Conservation (phyloP, 495 filamentous ascomycete genomes). For the Penicillium cataractarum region DNA sequence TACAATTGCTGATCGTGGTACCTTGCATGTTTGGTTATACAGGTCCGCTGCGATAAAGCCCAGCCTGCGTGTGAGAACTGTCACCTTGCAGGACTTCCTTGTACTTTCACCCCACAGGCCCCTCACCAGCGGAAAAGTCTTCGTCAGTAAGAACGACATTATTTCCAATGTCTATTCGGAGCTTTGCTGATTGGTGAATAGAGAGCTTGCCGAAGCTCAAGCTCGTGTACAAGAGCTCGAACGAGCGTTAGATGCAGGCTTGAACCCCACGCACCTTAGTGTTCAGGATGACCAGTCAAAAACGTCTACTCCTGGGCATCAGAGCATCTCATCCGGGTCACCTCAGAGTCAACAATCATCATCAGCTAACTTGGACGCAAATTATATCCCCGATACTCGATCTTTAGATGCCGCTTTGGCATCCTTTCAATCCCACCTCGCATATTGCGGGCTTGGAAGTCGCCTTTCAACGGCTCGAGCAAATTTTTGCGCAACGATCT, state of each 20-base stretch:
- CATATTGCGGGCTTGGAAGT: constrained; percentile 28
- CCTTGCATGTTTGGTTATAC: not conserved
- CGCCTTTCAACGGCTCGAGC: constrained; percentile 21
- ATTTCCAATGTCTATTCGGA: not conserved
- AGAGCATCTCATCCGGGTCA: not conserved
- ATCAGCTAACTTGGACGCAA: not conserved
- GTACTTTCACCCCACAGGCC: not conserved
- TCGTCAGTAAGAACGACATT: not conserved
- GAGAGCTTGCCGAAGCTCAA: not conserved
- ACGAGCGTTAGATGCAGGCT: not conserved
- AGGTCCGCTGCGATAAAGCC: not conserved
- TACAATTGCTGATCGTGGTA: not conserved
- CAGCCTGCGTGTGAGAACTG: not conserved
- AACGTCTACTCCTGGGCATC: not conserved
- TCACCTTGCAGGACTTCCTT: not conserved
- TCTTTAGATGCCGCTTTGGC: constrained; percentile 22
- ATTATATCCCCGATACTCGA: not conserved
- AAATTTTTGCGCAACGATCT: constrained; percentile 24
- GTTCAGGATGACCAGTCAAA: not conserved
- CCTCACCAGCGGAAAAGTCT: not conserved
- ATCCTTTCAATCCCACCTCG: constrained; percentile 28
- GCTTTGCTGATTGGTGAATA: not conserved
- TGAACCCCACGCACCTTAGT: not conserved
- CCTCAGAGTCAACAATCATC: not conserved
- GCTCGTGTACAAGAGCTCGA: not conserved